Percentiles rank a stretch among this genome's conserved stretches.
phyloP scores from a whole-genome alignment of 2,329 filamentous ascomycete genomes.

The Xylariaceae sp. region DNA sequence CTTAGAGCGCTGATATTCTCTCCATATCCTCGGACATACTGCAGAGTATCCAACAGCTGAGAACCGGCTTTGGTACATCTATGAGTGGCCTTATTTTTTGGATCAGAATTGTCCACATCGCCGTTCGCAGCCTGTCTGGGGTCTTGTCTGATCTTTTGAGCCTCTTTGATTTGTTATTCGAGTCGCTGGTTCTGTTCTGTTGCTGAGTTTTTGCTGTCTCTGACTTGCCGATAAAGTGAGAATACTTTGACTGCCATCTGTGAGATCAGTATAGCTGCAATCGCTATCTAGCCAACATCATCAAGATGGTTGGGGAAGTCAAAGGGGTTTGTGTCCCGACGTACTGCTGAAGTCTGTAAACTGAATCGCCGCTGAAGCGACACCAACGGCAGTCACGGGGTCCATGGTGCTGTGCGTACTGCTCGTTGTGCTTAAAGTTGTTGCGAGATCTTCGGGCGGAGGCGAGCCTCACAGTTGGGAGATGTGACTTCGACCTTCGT shows the following conservation, averaged over 20 bases:
- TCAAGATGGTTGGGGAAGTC: background rate
- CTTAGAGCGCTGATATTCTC: background rate
- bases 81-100: background rate
- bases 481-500: too few relatives aligned
- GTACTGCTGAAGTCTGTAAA: constrained; percentile 10
- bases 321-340: background rate
- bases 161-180: constrained; percentile 5
- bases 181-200: constrained; percentile 13
- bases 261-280: background rate
- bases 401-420: constrained; percentile 4
- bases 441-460: too few relatives aligned
- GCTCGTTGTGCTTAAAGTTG: too few relatives aligned
- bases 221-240: constrained; percentile 8
- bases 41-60: constrained; percentile 5
- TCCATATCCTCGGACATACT: constrained; percentile 5
- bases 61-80: constrained; percentile 4
- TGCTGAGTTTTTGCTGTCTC: background rate
- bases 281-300: background rate
- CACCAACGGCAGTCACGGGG: constrained; percentile 9
- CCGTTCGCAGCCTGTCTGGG: background rate
- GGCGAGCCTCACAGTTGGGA: too few relatives aligned
- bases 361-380: constrained; percentile 14
- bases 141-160: background rate
- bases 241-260: constrained; percentile 8
- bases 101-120: background rate